Percentiles rank a stretch among this genome's conserved stretches.
Evolutionary conservation across 768 basidiomycete genomes (phyloP).

Genomic region (Peribolospora baueri): DNA sequence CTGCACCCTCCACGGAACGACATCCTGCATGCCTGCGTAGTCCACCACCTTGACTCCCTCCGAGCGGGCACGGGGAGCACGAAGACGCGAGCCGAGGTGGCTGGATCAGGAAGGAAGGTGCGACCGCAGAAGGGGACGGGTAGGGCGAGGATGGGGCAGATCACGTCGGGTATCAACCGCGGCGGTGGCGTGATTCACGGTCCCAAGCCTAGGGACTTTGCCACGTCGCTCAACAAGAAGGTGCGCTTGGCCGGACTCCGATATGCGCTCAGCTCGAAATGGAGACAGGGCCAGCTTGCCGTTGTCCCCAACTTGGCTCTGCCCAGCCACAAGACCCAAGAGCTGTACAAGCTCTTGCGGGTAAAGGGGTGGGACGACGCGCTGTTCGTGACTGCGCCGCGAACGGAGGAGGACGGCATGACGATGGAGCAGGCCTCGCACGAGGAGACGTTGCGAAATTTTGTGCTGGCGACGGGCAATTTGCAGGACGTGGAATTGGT

Average conservation of each 20-base stretch:
- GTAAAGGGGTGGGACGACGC: constrained; percentile 44
- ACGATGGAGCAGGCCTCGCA: background rate
- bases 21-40: constrained; percentile 74
- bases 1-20: constrained; percentile 61
- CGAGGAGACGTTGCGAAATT: constrained; percentile 6
- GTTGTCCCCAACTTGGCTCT: constrained; percentile 49
- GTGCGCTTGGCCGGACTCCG: constrained; percentile 80
- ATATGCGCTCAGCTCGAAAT: constrained; percentile 60
- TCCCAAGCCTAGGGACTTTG: constrained; percentile 63
- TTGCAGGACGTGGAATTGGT: constrained; percentile 41
- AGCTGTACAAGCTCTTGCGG: constrained; percentile 37
- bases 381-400: constrained; percentile 49
- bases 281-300: constrained; percentile 47
- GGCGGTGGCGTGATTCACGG: constrained; percentile 88
- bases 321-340: constrained; percentile 47
- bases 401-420: constrained; percentile 19
- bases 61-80: constrained; percentile 82
- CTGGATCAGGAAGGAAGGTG: constrained; percentile 70
- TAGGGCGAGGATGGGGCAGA: constrained; percentile 67
- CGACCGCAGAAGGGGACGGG: constrained; percentile 80
- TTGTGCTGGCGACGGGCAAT: constrained; percentile 43
- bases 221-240: constrained; percentile 76
- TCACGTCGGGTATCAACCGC: constrained; percentile 57
- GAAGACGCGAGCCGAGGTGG: constrained; percentile 73
- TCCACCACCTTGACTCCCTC: constrained; percentile 61